Evolutionary conservation across 768 basidiomycete species (phyloP), one percentile per base, ranked within the genome.

Genomic region (Boletus rubroflammeus): DNA sequence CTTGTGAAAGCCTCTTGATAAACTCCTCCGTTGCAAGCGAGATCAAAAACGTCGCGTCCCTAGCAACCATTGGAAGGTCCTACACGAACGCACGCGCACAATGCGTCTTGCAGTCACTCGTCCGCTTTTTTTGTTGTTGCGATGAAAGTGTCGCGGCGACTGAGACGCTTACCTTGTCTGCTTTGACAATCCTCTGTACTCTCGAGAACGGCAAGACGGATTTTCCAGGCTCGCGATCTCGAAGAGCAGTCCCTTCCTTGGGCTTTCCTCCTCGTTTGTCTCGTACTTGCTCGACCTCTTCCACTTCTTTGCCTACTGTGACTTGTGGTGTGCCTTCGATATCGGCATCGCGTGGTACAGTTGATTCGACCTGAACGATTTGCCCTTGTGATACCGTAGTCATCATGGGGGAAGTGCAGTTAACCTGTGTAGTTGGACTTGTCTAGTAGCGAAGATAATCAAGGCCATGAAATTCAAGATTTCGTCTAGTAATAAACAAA

Each of bases 1-100:
- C 86, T 52, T 86, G 82, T 31, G 81, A 78, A 28, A 95, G 72
- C 47, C 84, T 79, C 67, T 82, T 84, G 49, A 95, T 86, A 59
- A 96, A 95, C 68, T 92, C 87, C 71, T 96, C 93, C 51, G 93
- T 86, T 6, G 92, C 92, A 26, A 92, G 73, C 21, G 89, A 83
- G 43, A 95, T 85, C 57, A 93, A 71, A 60, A 91, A 84, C 0
- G 83, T 80, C 23, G 90, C 91, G 50, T 95, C 93, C 65, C 77
- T 85, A 11, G 85, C 84, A 5, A 91, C 75, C 39, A 84, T 83
- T 0, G 88, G 84, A 48, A 93, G 78, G 42, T 92, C 90, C 90
- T 92, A 46, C n/a, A n/a, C 28, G n/a, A 38, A 17, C 36, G 36
- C 28, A 31, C 26, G 15, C 39, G 46, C 14, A 35, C 32, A 21